Evolutionary conservation across 2,329 filamentous ascomycete species (phyloP).

Genomic region (Dactylonectria macrodidyma): DNA sequence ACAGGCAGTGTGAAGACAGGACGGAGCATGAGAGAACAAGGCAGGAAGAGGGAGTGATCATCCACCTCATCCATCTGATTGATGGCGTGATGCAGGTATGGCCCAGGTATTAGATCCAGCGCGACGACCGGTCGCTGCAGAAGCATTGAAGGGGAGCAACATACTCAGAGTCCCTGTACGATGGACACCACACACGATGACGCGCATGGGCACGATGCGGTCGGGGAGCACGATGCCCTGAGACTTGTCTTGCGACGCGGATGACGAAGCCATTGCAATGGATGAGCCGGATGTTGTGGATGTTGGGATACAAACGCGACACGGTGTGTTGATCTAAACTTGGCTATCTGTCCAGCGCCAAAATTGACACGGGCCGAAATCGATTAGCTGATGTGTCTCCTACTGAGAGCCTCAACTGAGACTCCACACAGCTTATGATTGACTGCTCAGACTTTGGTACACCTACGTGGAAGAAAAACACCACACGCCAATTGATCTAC

Average conservation of each 20-base stretch:
- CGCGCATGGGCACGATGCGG: conserved; percentile 56
- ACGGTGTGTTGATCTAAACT: not conserved
- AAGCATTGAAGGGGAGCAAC: conserved; percentile 24
- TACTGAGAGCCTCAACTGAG: not conserved
- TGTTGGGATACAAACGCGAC: conserved; percentile 1
- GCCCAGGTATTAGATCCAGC: not conserved
- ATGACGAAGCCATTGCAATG: conserved; percentile 32
- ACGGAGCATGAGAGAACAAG: too few relatives aligned
- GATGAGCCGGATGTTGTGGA: conserved; percentile 11
- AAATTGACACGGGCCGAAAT: not conserved
- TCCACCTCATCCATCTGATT: conserved; percentile 11
- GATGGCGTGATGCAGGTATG: conserved; percentile 27
- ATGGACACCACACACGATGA: conserved; percentile 58
- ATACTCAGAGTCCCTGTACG: conserved; percentile 57
- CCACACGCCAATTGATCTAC: too few relatives aligned
- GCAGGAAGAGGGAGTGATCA: conserved; percentile 1
- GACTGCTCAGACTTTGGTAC: too few relatives aligned
- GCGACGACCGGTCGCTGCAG: conserved; percentile 1
- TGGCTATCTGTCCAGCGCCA: conserved; percentile 1
- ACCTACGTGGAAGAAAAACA: too few relatives aligned
- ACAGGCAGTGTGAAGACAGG: too few relatives aligned
- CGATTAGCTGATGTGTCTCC: conserved; percentile 6
- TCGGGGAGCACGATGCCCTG: conserved; percentile 36
- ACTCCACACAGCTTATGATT: not conserved
- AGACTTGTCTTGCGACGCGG: conserved; percentile 16